Conservation (phyloP, 148 eudicot genomes). For the Fagopyrum esculentum region DNA sequence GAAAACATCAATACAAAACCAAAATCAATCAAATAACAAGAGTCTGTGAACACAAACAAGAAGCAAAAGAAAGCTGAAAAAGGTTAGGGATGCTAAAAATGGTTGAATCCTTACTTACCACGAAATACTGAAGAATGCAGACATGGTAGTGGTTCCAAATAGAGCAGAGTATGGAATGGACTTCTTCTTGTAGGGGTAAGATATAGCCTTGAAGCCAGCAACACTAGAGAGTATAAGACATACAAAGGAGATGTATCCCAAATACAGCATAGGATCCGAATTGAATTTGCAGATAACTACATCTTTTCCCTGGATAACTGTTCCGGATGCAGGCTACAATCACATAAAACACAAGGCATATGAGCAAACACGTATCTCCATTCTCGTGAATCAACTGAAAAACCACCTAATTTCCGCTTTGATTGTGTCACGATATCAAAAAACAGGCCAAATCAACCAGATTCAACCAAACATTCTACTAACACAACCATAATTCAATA, state of each 20-base stretch:
- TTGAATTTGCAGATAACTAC: conserved; percentile 80
- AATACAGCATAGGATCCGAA: conserved; percentile 56
- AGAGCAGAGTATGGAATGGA: conserved; percentile 62
- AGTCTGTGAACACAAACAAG: not conserved
- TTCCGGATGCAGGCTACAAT: conserved; percentile 74
- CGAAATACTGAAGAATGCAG: conserved; percentile 72
- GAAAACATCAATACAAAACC: not conserved
- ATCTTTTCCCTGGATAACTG: conserved; percentile 61
- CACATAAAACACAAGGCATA: conserved; percentile 6
- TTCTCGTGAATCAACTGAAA: not conserved
- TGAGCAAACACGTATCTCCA: not conserved
- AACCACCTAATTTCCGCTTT: not conserved
- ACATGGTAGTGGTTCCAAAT: conserved; percentile 57
- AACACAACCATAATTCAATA: not conserved
- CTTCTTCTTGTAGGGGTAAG: conserved; percentile 72
- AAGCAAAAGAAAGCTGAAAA: not conserved
- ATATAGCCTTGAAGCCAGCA: conserved; percentile 50
- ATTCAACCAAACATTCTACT: not conserved
- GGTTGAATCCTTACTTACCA: conserved; percentile 37
- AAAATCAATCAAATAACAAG: not conserved
- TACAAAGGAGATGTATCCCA: conserved; percentile 61
- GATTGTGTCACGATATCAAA: not conserved
- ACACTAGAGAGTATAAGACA: conserved; percentile 41
- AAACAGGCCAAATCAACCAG: no score
- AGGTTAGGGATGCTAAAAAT: not conserved